These are phyloP conservation scores for Cyclotella distinguenda DNA, from an alignment of 108 stramenopile species.

Conservation along the genomic window DNA sequence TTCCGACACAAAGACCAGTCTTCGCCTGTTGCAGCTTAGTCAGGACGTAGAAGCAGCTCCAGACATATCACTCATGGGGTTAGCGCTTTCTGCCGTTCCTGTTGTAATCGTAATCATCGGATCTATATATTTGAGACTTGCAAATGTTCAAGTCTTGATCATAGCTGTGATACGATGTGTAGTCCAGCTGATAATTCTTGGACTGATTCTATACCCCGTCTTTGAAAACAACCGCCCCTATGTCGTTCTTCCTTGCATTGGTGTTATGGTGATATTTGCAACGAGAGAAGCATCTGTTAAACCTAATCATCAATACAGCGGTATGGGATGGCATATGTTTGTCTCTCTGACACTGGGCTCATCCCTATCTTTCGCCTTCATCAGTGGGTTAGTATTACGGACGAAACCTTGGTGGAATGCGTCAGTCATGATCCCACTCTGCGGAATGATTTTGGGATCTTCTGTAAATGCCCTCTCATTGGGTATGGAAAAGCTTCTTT, in stretches of 20 bases:
- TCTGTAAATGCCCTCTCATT: constrained; percentile 20
- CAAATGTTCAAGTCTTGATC: neutral
- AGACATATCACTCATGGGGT: neutral
- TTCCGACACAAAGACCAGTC: no score
- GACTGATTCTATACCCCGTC: neutral
- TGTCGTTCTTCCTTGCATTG: neutral
- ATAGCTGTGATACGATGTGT: neutral
- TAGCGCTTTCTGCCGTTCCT: neutral
- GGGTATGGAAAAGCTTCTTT: constrained; percentile 19
- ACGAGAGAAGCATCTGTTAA: constrained; percentile 1
- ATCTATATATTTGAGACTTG: neutral
- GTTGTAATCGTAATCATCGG: neutral
- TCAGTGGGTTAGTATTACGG: neutral
- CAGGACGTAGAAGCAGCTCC: neutral
- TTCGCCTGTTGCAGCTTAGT: no score
- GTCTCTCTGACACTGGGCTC: neutral
- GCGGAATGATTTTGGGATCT: constrained; percentile 48
- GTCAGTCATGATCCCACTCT: constrained; percentile 41
- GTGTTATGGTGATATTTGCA: neutral
- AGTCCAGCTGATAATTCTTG: neutral
- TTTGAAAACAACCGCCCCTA: constrained; percentile 3
- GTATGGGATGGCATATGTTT: constrained; percentile 3
- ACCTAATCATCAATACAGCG: neutral
- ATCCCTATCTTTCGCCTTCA: neutral
- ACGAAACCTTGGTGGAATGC: constrained; percentile 5